Conservation (phyloP, 768 basidiomycete species). For the Trametes coccinea region DNA sequence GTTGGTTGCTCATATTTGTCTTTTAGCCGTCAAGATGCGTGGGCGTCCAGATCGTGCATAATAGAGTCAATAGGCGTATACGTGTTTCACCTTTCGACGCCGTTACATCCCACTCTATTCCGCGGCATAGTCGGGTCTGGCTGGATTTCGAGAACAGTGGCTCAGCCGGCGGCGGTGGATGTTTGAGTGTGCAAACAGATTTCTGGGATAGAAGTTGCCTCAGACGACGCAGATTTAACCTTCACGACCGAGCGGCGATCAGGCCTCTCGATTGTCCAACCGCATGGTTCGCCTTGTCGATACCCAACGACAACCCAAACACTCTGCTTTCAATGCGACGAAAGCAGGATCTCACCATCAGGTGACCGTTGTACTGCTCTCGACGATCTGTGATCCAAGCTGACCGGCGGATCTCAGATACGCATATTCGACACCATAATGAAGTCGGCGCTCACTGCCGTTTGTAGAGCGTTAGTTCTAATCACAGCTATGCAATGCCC, state of each 20-base stretch:
- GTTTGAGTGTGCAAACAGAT: slow-evolving; percentile 5
- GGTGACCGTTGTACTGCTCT: slow-evolving; percentile 19
- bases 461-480: not conserved
- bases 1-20: too few species aligned
- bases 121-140: too few species aligned
- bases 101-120: too few species aligned
- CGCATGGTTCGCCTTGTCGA: slow-evolving; percentile 4
- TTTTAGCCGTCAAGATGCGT: too few species aligned
- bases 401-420: slow-evolving; percentile 18
- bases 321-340: not conserved
- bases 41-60: too few species aligned
- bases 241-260: slow-evolving; percentile 13
- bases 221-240: not conserved
- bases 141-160: not conserved
- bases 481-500: not conserved
- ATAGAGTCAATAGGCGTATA: too few species aligned
- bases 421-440: not conserved
- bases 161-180: not conserved
- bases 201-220: slow-evolving; percentile 6
- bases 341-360: slow-evolving; percentile 12
- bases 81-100: too few species aligned
- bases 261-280: not conserved
- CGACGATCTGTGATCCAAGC: slow-evolving; percentile 16
- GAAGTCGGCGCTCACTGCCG: slow-evolving; percentile 1
- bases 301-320: slow-evolving; percentile 6